phyloP scores from a whole-genome alignment of 2,329 filamentous ascomycete species.

The Mycocentrospora acerina region DNA sequence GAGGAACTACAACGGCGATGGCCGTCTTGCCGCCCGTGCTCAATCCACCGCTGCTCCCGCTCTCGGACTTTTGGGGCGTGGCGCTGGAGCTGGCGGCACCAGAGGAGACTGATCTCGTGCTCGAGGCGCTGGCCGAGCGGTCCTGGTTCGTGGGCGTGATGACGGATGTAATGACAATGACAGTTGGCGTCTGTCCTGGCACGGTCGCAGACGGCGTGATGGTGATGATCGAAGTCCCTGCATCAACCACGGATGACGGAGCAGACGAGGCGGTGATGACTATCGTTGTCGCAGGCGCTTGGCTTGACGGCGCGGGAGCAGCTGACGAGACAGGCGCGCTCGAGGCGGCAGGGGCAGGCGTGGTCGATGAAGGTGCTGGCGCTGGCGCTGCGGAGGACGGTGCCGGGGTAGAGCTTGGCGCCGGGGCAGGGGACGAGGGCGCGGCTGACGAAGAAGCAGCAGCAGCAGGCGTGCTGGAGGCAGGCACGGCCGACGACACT shows the following conservation, averaged over 20 bases:
- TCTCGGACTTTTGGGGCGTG: constrained; percentile 12
- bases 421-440: constrained; percentile 12
- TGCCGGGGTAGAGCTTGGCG: constrained; percentile 28
- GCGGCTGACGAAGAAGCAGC: constrained; percentile 51
- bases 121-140: constrained; percentile 5
- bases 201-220: constrained; percentile 22
- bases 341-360: constrained; percentile 8
- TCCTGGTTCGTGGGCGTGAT: constrained; percentile 10
- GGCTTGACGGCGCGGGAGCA: constrained; percentile 11
- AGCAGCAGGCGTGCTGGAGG: constrained; percentile 5
- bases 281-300: constrained; percentile 12
- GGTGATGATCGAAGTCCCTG: constrained; percentile 21
- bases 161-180: constrained; percentile 19
- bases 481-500: constrained; percentile 11
- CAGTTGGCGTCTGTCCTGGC: constrained; percentile 19
- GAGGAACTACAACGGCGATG: constrained; percentile 90
- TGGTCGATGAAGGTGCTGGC: too few relatives aligned
- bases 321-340: constrained; percentile 8
- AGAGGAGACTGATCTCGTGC: constrained; percentile 12
- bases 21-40: constrained; percentile 73
- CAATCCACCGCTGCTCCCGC: constrained; percentile 46
- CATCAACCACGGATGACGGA: constrained; percentile 18
- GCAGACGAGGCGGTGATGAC: constrained; percentile 27
- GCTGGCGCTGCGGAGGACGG: constrained; percentile 9
- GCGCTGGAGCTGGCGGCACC: constrained; percentile 11